A percentile compares a stretch with the other conserved stretches of the same genome.
Evolutionary conservation across 139 green algal species (phyloP).

Genomic region (Marvania coccoides): DNA sequence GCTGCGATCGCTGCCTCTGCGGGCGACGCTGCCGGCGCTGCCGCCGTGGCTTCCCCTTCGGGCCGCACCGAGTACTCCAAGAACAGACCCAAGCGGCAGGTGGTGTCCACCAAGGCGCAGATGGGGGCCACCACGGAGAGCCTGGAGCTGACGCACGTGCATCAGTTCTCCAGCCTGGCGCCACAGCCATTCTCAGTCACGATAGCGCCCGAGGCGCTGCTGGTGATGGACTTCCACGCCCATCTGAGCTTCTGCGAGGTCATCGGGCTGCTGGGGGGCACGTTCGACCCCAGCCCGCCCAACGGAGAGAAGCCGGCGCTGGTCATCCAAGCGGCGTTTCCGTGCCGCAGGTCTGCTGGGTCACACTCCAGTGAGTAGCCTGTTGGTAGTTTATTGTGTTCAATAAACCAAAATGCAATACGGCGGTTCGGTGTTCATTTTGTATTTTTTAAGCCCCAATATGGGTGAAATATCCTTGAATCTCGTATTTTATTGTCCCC

Average conservation of each 20-base stretch:
- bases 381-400: neutral
- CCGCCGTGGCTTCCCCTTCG: neutral
- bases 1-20: neutral
- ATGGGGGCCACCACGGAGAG: conserved; percentile 58
- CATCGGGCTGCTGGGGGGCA: conserved; percentile 59
- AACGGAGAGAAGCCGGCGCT: conserved; percentile 24
- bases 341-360: conserved; percentile 34
- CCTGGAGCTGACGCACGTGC: conserved; percentile 44
- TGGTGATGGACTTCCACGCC: conserved; percentile 59
- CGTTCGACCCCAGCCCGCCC: conserved; percentile 46
- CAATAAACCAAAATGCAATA: no score
- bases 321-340: conserved; percentile 39
- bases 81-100: conserved; percentile 48
- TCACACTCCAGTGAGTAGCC: conserved; percentile 12
- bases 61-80: conserved; percentile 54
- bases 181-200: conserved; percentile 61
- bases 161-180: conserved; percentile 49
- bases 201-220: conserved; percentile 34
- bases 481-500: no score
- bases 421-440: no score
- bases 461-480: no score
- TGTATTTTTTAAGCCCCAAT: no score
- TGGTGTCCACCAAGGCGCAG: neutral
- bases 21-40: neutral
- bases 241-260: conserved; percentile 53